These are phyloP conservation scores for Candida neerlandica DNA, from an alignment of 1,139 yeast genomes.

Conservation along the genomic window DNA sequence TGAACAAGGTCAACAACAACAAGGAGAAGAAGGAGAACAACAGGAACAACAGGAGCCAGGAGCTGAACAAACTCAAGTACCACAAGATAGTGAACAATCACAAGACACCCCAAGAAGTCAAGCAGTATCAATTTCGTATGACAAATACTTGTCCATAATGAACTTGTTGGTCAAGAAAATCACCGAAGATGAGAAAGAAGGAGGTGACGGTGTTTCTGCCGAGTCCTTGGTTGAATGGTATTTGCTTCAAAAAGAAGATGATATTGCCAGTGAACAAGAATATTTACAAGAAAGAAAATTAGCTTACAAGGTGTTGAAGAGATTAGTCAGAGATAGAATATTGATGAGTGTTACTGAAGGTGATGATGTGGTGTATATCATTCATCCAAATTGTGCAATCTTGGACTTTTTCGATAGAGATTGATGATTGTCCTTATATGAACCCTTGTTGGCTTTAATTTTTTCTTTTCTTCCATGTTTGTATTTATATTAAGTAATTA, in stretches of 20 bases:
- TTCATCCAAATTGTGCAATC: conserved; percentile 90
- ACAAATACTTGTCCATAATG: conserved; percentile 83
- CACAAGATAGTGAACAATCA: conserved; percentile 9
- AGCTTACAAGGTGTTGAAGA: conserved; percentile 77
- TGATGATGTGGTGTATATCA: conserved; percentile 58
- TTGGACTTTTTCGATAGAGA: conserved; percentile 53
- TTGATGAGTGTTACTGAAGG: conserved; percentile 79
- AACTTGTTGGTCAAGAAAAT: conserved; percentile 75
- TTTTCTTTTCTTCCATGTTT: background rate
- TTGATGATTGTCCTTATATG: background rate
- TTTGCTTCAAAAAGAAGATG: conserved; percentile 72
- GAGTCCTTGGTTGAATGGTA: conserved; percentile 79
- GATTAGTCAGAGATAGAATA: conserved; percentile 84
- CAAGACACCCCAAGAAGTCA: conserved; percentile 13
- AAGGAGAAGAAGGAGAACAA: conserved; percentile 27
- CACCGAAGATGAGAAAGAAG: conserved; percentile 53
- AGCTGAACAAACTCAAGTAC: conserved; percentile 14
- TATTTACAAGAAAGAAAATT: conserved; percentile 70
- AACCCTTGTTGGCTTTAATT: background rate
- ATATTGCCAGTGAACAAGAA: conserved; percentile 68
- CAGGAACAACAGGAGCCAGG: conserved; percentile 16
- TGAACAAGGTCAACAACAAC: conserved; percentile 21
- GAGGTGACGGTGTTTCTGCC: conserved; percentile 72
- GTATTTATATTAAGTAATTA: conserved; percentile 1
- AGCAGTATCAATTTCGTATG: conserved; percentile 67